Base-by-base conservation (phyloP, 176 grass and related monocot genomes). In the Leersia perrieri region DNA sequence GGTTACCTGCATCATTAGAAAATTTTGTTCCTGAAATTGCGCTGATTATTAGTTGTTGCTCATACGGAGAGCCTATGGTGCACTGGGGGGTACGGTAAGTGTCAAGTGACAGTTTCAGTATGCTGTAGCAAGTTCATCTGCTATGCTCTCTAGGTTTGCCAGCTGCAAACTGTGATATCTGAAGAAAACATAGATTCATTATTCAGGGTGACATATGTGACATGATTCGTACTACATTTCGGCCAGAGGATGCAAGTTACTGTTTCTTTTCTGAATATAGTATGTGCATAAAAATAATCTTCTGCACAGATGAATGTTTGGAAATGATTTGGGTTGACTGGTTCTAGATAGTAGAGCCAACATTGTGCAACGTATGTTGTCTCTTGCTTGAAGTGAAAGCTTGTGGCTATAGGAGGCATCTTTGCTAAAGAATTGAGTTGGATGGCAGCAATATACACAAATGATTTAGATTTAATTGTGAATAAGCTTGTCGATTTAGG, bases 261-360 rank as follows among this genome's bases (percentile, higher is more conserved):
- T 53, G 33, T 80, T 73, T 44, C 36, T 66, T 80, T 73, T 34
- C 28, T 66, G 44, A 55, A 67, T 40, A 60, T 10, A 57, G 55
- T 28, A 62, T 62, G 35, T 27, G 55, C 73, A 63, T 14, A 12
- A 20, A 2, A 33, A 33, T 44, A 53, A 74, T 11, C 29, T 1
- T 60, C 11, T 18, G 25, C 53, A 61, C 27, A 28, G 47, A 58
- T 25, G 53, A 58, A 25, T 58, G n/a, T 25, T 58, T 39, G 11
- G 39, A 39, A 12, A 34, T 55, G 22, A n/a, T 53, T 9, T n/a
- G 20, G 23, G n/a, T 23, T 76, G 29, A 42, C 29, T 74, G 22
- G 30, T 74, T 49, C 11, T 14, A 33, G n/a, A n/a, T n/a, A n/a
- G n/a, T n/a, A n/a, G 44, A 34, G 20, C 20, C 3, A 11, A 11